These are phyloP conservation scores for Suaeda aralocaspica DNA, from an alignment of 148 eudicot species.

Conservation along the genomic window DNA sequence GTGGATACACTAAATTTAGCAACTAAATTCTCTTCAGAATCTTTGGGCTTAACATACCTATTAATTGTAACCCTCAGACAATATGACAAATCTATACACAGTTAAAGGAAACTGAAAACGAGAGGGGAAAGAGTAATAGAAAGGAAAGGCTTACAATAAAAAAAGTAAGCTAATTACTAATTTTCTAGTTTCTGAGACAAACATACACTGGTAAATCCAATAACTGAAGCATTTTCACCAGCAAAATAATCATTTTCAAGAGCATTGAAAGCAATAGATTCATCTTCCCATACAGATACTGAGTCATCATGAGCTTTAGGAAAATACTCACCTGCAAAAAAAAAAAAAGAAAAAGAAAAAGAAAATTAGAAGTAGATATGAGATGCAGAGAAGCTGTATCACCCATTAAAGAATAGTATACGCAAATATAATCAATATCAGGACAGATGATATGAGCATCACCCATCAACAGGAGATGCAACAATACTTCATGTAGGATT, in stretches of 20 bases:
- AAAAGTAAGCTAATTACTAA: too few species aligned
- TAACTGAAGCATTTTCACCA: slow-evolving; percentile 46
- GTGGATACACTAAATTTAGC: neutral
- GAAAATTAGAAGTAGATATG: neutral
- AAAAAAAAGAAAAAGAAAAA: neutral
- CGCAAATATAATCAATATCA: neutral
- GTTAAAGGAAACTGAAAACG: too few species aligned
- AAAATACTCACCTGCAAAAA: slow-evolving; percentile 70
- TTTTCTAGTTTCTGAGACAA: too few species aligned
- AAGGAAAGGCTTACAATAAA: neutral
- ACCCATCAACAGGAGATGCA: neutral
- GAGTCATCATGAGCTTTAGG: slow-evolving; percentile 61
- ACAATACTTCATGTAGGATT: neutral
- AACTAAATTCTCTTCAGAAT: too few species aligned
- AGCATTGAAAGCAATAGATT: slow-evolving; percentile 67
- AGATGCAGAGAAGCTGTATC: slow-evolving; percentile 5
- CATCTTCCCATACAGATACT: slow-evolving; percentile 79
- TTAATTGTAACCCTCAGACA: neutral
- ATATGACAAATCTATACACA: neutral
- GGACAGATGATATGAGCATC: slow-evolving; percentile 1
- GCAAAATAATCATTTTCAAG: slow-evolving; percentile 68
- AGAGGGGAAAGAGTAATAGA: neutral
- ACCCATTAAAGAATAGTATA: neutral
- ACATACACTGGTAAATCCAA: slow-evolving; percentile 58
- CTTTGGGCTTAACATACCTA: neutral